These are phyloP conservation scores for Magnaporthiopsis rhizophila DNA, from an alignment of 2,329 filamentous ascomycete genomes.

Conservation along the genomic window DNA sequence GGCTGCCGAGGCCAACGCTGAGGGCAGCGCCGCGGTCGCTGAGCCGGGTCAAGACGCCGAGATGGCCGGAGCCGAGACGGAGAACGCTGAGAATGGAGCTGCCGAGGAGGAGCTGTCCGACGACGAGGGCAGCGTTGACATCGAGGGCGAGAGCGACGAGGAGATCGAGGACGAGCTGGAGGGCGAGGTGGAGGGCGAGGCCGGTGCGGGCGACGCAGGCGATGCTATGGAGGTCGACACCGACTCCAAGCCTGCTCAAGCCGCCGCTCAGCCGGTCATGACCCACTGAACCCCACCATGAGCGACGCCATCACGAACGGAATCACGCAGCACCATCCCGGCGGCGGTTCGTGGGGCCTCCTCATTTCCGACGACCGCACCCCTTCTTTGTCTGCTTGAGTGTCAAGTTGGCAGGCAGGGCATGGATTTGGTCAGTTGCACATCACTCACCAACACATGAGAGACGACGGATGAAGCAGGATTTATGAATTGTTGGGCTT, in stretches of 20 bases:
- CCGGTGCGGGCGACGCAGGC: conserved; percentile 17
- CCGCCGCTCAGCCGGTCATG: conserved; percentile 17
- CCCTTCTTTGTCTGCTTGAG: neutral
- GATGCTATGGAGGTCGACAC: conserved; percentile 29
- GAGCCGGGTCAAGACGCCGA: conserved; percentile 19
- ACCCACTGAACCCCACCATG: conserved; percentile 15
- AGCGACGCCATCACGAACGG: neutral
- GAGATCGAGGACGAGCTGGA: conserved; percentile 27
- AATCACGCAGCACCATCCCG: neutral
- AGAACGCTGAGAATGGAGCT: conserved; percentile 18
- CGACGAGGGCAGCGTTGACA: conserved; percentile 28
- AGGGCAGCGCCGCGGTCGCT: conserved; percentile 6
- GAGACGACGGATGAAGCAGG: conserved; percentile 8
- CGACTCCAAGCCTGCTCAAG: conserved; percentile 15
- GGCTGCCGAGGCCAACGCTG: conserved; percentile 26
- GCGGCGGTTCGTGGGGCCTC: neutral
- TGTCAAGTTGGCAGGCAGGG: neutral
- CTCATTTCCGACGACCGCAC: neutral
- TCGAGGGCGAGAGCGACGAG: conserved; percentile 31
- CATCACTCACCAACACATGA: neutral
- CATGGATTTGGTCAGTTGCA: neutral
- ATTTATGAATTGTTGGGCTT: conserved; percentile 1
- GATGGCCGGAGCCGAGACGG: conserved; percentile 24
- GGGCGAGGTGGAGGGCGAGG: conserved; percentile 18
- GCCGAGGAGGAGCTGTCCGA: conserved; percentile 29